Evolutionary conservation across 2,329 filamentous ascomycete species (phyloP), one percentile per base, ranked within the genome.

Genomic region (Cercospora beticola): DNA sequence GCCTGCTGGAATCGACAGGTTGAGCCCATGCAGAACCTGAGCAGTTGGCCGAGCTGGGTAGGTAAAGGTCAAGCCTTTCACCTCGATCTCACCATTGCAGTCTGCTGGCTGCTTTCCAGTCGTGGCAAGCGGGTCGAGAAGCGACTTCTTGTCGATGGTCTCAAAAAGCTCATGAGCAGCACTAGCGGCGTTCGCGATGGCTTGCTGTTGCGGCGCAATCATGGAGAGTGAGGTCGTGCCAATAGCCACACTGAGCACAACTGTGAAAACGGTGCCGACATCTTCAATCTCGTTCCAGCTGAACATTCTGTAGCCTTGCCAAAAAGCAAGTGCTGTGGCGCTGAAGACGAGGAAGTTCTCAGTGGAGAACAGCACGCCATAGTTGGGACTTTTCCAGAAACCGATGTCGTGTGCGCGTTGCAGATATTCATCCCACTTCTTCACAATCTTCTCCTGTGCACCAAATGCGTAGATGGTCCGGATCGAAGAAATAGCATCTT

Each of bases 51-150:
- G 76, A 5, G 81, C 0, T 16, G 91, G 91, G 74, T 94, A 94
- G 1, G 90, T 86, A 74, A 94, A 93, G n/a, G 84, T 86, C 10
- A 94, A 86, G 52, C 87, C 82, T 10, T 87, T 80, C 30, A 94
- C 86, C 5, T 85, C 79, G 60, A 92, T 89, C 62, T 90, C 85
- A 8, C 79, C 78, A 9, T 52, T 58, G 30, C 75, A 77, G 5
- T 58, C 31, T 10, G 33, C 40, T 3, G 76, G 77, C 31, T 70
- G 62, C 31, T 67, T 68, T 18, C 78, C 76, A 14, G 64, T 65
- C 12, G 71, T 26, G 30, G 72, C 64, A 3, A 81, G 71, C 0
- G 82, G 78, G 70, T 84, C 81, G 1, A 83, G 73, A 12, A 75
- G 69, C 0, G 81, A 82, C 8, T 71, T 46, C 33, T 80, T 79